Conservation (phyloP, 2,329 filamentous ascomycete genomes). For the Talaromyces sp. region DNA sequence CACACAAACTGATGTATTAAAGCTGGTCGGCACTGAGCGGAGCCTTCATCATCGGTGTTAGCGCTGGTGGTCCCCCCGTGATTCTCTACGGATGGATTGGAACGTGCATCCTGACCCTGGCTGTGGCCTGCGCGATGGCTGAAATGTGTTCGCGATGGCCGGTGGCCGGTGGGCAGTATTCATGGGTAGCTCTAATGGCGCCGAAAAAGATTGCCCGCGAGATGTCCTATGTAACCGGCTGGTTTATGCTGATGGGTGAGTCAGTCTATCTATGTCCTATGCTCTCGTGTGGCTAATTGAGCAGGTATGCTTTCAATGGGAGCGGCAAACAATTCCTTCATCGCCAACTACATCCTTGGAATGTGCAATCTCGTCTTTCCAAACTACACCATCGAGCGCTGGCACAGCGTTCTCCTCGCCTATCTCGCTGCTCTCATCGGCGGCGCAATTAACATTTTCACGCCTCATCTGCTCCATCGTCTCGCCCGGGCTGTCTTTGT, state of each 20-base stretch:
- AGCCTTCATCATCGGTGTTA: slow-evolving; percentile 55
- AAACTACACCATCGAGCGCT: slow-evolving; percentile 52
- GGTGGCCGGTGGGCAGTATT: slow-evolving; percentile 57
- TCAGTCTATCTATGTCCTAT: background rate
- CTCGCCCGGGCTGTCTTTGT: slow-evolving; percentile 50
- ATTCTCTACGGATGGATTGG: slow-evolving; percentile 59
- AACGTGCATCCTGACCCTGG: slow-evolving; percentile 50
- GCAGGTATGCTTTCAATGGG: slow-evolving; percentile 52
- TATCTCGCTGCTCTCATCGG: slow-evolving; percentile 49
- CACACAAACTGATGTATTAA: background rate
- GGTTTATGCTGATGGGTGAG: slow-evolving; percentile 50
- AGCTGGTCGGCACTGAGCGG: slow-evolving; percentile 56
- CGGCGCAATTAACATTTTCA: slow-evolving; percentile 49
- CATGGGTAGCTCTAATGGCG: slow-evolving; percentile 56
- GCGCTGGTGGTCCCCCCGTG: slow-evolving; percentile 55
- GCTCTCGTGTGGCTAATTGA: background rate
- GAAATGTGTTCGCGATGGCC: slow-evolving; percentile 59
- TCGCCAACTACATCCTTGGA: slow-evolving; percentile 55
- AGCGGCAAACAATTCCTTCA: slow-evolving; percentile 54
- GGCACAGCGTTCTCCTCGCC: slow-evolving; percentile 55
- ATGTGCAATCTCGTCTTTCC: slow-evolving; percentile 53
- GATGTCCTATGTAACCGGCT: slow-evolving; percentile 47
- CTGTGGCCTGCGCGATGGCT: slow-evolving; percentile 58
- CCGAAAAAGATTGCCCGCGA: slow-evolving; percentile 46
- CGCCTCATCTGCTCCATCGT: slow-evolving; percentile 51